phyloP scores from a whole-genome alignment of 2,329 filamentous ascomycete species.

The Alternaria tenuissima region DNA sequence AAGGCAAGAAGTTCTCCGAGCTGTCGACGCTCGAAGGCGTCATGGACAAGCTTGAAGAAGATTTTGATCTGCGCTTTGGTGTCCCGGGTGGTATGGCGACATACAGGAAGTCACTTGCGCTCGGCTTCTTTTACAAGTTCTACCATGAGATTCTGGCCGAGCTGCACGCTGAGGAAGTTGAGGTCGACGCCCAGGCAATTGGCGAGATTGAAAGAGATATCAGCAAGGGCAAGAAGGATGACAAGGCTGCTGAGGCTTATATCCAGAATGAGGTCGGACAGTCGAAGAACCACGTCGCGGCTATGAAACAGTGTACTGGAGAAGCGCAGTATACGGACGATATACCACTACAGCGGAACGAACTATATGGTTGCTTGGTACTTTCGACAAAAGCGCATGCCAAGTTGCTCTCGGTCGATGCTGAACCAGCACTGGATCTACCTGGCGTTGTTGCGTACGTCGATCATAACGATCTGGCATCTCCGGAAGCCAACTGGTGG shows the following conservation, averaged over 20 bases:
- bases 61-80: conserved; percentile 88
- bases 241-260: conserved; percentile 77
- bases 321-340: conserved; percentile 98
- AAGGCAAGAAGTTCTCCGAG: conserved; percentile 81
- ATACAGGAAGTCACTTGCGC: conserved; percentile 86
- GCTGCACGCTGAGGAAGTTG: conserved; percentile 61
- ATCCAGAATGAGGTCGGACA: conserved; percentile 84
- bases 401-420: conserved; percentile 80
- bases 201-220: conserved; percentile 86
- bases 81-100: conserved; percentile 98
- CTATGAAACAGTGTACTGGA: conserved; percentile 90
- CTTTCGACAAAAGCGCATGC: conserved; percentile 89
- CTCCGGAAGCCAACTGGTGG: conserved; percentile 85
- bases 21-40: conserved; percentile 84
- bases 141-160: conserved; percentile 84
- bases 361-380: conserved; percentile 87
- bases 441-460: conserved; percentile 87
- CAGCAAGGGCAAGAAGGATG: conserved; percentile 81
- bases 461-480: conserved; percentile 82
- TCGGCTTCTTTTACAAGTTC: conserved; percentile 97
- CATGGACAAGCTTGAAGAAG: conserved; percentile 87
- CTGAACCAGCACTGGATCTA: conserved; percentile 77
- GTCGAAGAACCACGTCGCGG: conserved; percentile 85
- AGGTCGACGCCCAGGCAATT: conserved; percentile 76
- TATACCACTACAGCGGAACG: conserved; percentile 84